phyloP scores from a whole-genome alignment of 805 yeast species.

The Candida montana region DNA sequence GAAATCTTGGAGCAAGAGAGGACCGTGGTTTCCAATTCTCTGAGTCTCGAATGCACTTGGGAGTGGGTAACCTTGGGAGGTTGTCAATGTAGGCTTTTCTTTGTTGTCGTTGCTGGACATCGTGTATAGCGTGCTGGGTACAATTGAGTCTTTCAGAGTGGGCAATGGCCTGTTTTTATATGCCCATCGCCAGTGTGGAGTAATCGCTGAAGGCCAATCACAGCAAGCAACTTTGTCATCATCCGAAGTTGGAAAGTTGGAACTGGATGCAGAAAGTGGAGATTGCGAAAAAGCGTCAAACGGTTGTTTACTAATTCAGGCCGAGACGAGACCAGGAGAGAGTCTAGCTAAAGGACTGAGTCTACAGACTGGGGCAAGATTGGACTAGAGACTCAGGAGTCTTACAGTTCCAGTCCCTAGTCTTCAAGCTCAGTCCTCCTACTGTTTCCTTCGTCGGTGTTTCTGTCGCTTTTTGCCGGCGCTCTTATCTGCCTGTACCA shows the following conservation, averaged over 20 bases:
- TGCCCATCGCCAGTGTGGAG: conserved; percentile 10
- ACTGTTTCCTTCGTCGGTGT: too few relatives aligned
- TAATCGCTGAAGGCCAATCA: conserved; percentile 16
- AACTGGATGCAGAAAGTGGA: conserved; percentile 2
- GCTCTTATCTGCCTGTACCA: too few relatives aligned
- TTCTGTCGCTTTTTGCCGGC: too few relatives aligned
- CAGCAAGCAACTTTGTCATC: conserved; percentile 15
- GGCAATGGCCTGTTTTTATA: neutral
- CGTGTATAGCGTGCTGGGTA: too few relatives aligned
- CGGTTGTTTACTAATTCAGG: neutral
- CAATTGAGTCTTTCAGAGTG: too few relatives aligned
- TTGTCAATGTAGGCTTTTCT: conserved; percentile 51
- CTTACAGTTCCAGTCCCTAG: too few relatives aligned
- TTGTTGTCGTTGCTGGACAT: conserved; percentile 14
- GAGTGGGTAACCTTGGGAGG: conserved; percentile 73
- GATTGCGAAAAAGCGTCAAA: neutral
- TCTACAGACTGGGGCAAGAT: too few relatives aligned
- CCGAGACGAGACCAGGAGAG: too few relatives aligned
- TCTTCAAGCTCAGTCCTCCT: too few relatives aligned
- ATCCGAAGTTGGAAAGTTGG: neutral
- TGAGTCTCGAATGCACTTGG: conserved; percentile 74
- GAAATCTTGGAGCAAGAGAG: conserved; percentile 75
- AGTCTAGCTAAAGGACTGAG: too few relatives aligned
- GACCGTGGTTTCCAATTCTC: conserved; percentile 72
- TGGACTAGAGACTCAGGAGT: too few relatives aligned